phyloP scores from a whole-genome alignment of 805 yeast genomes.

The Candida pseudofarinosa region DNA sequence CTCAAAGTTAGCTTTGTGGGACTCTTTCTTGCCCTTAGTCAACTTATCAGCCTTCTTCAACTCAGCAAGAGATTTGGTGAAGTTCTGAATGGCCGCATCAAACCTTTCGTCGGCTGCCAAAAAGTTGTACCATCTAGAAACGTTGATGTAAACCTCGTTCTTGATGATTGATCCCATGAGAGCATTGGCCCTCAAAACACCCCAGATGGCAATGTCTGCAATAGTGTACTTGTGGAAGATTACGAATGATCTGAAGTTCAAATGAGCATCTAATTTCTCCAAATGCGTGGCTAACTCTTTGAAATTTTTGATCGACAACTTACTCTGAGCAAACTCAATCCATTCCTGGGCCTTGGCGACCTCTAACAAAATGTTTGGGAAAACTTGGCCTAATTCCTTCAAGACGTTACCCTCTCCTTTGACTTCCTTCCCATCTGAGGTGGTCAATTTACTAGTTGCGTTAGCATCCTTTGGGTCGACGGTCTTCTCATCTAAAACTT shows the following conservation, averaged over 20 bases:
- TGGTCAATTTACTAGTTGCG: conserved; percentile 40
- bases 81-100: conserved; percentile 62
- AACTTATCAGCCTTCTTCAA: conserved; percentile 64
- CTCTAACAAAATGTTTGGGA: conserved; percentile 42
- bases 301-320: conserved; percentile 80
- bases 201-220: conserved; percentile 91
- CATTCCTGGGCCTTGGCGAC: conserved; percentile 50
- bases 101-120: conserved; percentile 65
- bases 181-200: conserved; percentile 87
- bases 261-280: conserved; percentile 75
- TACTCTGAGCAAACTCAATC: conserved; percentile 62
- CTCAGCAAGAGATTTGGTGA: conserved; percentile 68
- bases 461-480: conserved; percentile 42
- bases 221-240: conserved; percentile 62
- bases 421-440: conserved; percentile 39
- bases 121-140: conserved; percentile 89
- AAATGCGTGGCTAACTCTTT: conserved; percentile 74
- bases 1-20: conserved; percentile 92
- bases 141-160: conserved; percentile 76
- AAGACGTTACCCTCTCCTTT: conserved; percentile 45
- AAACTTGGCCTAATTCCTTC: conserved; percentile 45
- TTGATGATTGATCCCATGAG: conserved; percentile 88
- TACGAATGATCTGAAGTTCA: conserved; percentile 80
- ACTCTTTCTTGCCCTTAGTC: conserved; percentile 61
- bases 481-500: conserved; percentile 66